A percentile compares a stretch with the other conserved stretches of the same genome.
phyloP scores from a whole-genome alignment of 768 basidiomycete genomes.

The Coprinellus micaceus region DNA sequence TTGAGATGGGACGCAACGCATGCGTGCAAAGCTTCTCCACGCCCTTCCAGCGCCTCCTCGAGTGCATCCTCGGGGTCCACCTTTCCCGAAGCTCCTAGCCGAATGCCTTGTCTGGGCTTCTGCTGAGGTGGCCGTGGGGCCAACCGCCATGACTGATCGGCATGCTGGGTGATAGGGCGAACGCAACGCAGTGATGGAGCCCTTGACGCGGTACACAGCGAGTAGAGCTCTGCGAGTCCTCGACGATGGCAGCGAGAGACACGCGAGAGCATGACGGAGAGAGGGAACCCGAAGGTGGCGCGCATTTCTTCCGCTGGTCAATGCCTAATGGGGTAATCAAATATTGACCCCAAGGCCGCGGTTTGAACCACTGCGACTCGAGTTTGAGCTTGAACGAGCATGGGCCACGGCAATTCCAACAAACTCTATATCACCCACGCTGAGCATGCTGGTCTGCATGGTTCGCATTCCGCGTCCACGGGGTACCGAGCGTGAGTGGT shows the following conservation, averaged over 20 bases:
- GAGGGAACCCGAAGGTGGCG: not conserved
- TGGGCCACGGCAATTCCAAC: slow-evolving; percentile 86
- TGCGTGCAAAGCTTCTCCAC: not conserved
- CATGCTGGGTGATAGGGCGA: not conserved
- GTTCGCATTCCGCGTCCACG: slow-evolving; percentile 76
- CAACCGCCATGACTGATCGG: not conserved
- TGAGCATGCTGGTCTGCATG: slow-evolving; percentile 77
- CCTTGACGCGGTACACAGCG: not conserved
- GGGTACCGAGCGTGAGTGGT: slow-evolving; percentile 63
- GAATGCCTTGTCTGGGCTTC: too few species aligned
- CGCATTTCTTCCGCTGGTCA: not conserved
- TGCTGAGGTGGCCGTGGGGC: not conserved
- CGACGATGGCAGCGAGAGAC: not conserved
- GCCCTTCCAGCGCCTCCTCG: not conserved
- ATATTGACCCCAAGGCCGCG: too few species aligned
- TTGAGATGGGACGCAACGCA: slow-evolving; percentile 6
- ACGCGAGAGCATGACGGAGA: not conserved
- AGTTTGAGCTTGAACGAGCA: slow-evolving; percentile 23
- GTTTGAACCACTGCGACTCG: slow-evolving; percentile 1
- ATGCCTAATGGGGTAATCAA: not conserved
- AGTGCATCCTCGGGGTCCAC: not conserved
- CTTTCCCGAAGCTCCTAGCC: not conserved
- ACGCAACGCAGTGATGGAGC: not conserved
- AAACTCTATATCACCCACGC: slow-evolving; percentile 89
- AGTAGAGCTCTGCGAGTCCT: not conserved